Evolutionary conservation across 257 asterid species (phyloP).

Genomic region (Osmanthus fragrans): DNA sequence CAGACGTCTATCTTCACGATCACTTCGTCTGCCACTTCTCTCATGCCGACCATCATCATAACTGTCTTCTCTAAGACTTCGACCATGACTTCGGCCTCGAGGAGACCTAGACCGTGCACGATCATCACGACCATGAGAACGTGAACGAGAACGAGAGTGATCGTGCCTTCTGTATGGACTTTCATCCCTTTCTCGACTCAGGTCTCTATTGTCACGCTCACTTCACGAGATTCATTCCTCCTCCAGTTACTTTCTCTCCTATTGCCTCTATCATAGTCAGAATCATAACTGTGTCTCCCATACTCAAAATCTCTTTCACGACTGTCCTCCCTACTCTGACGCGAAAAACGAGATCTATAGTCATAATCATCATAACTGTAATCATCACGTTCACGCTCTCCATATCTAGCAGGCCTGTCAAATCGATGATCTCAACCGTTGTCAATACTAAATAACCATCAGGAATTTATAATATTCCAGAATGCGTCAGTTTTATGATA

Average conservation of each 20-base stretch:
- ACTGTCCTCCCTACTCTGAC: conserved; percentile 73
- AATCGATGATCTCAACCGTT: conserved; percentile 43
- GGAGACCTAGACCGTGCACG: conserved; percentile 87
- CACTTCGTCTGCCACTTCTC: conserved; percentile 79
- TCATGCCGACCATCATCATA: conserved; percentile 72
- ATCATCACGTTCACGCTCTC: conserved; percentile 78
- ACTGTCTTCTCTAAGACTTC: conserved; percentile 85
- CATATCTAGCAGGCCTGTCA: conserved; percentile 80
- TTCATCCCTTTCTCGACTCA: conserved; percentile 80
- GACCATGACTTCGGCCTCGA: conserved; percentile 74
- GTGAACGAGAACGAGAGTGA: conserved; percentile 67
- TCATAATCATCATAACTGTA: conserved; percentile 86
- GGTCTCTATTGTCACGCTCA: conserved; percentile 73
- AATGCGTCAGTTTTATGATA: conserved; percentile 35
- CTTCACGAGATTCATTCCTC: conserved; percentile 82
- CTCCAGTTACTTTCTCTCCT: conserved; percentile 83
- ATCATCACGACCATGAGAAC: conserved; percentile 78
- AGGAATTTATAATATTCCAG: conserved; percentile 24
- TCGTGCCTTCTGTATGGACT: conserved; percentile 69
- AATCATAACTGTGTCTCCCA: conserved; percentile 79
- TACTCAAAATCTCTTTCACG: conserved; percentile 82
- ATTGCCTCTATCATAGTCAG: conserved; percentile 83
- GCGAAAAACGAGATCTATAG: conserved; percentile 63
- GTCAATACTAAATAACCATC: conserved; percentile 41
- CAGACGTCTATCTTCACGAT: conserved; percentile 71